These are phyloP conservation scores for Pneumocystis carinii DNA, from an alignment of 1,139 yeast genomes.

Conservation along the genomic window DNA sequence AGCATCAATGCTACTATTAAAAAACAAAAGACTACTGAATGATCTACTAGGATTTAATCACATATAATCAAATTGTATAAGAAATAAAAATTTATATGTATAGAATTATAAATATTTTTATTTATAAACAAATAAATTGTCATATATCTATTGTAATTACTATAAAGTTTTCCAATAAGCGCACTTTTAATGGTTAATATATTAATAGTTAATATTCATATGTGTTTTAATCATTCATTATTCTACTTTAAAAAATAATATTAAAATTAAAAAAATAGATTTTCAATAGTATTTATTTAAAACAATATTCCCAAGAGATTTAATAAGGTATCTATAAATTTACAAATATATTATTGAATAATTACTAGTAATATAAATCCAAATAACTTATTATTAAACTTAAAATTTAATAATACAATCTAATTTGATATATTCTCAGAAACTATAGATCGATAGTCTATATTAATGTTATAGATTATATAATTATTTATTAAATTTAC, in stretches of 20 bases:
- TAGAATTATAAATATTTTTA: background rate
- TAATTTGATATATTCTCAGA: background rate
- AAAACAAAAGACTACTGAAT: background rate
- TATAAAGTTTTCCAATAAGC: background rate
- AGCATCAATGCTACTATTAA: background rate
- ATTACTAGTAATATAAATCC: background rate
- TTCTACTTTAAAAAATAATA: background rate
- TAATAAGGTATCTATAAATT: background rate
- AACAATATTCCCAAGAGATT: background rate
- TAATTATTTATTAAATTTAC: no score
- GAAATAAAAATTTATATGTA: background rate
- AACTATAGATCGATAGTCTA: no score
- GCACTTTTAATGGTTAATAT: background rate
- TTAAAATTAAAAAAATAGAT: background rate
- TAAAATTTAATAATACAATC: background rate
- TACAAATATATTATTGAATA: background rate
- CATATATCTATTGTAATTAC: background rate
- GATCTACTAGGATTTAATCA: background rate
- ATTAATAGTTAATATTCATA: background rate
- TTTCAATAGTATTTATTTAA: background rate
- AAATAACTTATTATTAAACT: background rate
- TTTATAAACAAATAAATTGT: background rate
- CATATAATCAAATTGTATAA: background rate
- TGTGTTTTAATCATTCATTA: no score
- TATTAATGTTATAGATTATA: no score